These are phyloP conservation scores for Lentinula raphanica DNA, from an alignment of 768 basidiomycete species.

Conservation along the genomic window DNA sequence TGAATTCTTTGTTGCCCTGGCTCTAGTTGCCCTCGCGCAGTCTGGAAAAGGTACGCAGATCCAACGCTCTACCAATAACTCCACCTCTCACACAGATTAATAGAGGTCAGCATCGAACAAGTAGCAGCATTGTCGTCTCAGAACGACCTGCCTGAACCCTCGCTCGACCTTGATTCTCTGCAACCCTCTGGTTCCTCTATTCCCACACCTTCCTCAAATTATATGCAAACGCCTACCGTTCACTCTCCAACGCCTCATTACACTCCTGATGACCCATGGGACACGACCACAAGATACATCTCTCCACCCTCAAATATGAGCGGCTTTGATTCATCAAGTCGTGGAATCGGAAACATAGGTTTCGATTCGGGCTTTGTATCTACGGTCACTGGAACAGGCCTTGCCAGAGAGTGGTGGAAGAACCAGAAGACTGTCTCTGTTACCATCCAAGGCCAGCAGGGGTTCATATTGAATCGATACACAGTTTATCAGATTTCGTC, in stretches of 20 bases:
- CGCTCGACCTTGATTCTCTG: slow-evolving; percentile 57
- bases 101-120: slow-evolving; percentile 79
- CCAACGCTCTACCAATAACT: background rate
- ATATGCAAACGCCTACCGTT: slow-evolving; percentile 39
- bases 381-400: slow-evolving; percentile 61
- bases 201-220: slow-evolving; percentile 28
- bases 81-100: background rate
- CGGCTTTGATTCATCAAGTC: slow-evolving; percentile 21
- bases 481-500: slow-evolving; percentile 79
- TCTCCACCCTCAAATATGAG: slow-evolving; percentile 22
- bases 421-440: slow-evolving; percentile 69
- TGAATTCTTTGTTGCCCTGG: slow-evolving; percentile 90
- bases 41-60: slow-evolving; percentile 58
- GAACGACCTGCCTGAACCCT: slow-evolving; percentile 73
- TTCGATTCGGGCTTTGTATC: slow-evolving; percentile 42
- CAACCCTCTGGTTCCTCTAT: slow-evolving; percentile 51
- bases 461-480: slow-evolving; percentile 86
- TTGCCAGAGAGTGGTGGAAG: slow-evolving; percentile 86
- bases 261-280: slow-evolving; percentile 68
- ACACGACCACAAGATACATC: slow-evolving; percentile 32
- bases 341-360: background rate
- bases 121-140: slow-evolving; percentile 66
- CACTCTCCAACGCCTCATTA: slow-evolving; percentile 46
- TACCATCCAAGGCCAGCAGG: slow-evolving; percentile 79
- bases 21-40: slow-evolving; percentile 84